These are phyloP conservation scores for Phanerodontia chrysosporium DNA, from an alignment of 768 basidiomycete genomes.

Conservation along the genomic window DNA sequence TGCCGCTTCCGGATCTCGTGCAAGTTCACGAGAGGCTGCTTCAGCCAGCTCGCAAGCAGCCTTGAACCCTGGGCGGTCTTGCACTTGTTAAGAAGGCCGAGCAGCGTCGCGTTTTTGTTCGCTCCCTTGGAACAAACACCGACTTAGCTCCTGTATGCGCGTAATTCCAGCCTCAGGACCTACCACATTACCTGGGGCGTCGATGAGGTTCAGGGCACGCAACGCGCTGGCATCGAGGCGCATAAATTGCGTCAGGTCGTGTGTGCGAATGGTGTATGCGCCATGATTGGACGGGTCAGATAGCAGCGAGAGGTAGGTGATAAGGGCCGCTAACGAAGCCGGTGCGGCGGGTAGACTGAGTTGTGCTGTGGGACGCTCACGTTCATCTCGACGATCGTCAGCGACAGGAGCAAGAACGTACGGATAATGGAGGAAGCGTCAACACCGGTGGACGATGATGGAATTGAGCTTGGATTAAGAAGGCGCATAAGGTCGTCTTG, in stretches of 20 bases:
- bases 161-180: background rate
- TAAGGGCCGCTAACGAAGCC: slow-evolving; percentile 74
- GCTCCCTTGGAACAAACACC: slow-evolving; percentile 38
- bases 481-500: slow-evolving; percentile 76
- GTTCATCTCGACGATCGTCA: background rate
- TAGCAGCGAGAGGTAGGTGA: slow-evolving; percentile 77
- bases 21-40: slow-evolving; percentile 90
- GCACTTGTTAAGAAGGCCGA: slow-evolving; percentile 90
- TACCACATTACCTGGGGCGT: slow-evolving; percentile 52
- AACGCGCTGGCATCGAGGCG: slow-evolving; percentile 93
- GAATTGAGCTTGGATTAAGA: slow-evolving; percentile 41
- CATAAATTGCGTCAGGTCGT: slow-evolving; percentile 95
- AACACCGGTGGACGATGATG: slow-evolving; percentile 36
- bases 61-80: slow-evolving; percentile 94
- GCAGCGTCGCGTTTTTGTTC: slow-evolving; percentile 80
- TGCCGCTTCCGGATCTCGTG: slow-evolving; percentile 95
- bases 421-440: slow-evolving; percentile 52
- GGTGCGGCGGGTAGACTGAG: slow-evolving; percentile 74
- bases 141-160: background rate
- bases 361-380: slow-evolving; percentile 50
- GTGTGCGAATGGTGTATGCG: slow-evolving; percentile 75
- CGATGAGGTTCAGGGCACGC: slow-evolving; percentile 81
- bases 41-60: slow-evolving; percentile 86
- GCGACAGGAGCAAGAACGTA: slow-evolving; percentile 29
- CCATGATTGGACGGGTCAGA: slow-evolving; percentile 75